Evolutionary conservation across 495 filamentous ascomycete species (phyloP).

Genomic region (Talaromyces trachyspermus): DNA sequence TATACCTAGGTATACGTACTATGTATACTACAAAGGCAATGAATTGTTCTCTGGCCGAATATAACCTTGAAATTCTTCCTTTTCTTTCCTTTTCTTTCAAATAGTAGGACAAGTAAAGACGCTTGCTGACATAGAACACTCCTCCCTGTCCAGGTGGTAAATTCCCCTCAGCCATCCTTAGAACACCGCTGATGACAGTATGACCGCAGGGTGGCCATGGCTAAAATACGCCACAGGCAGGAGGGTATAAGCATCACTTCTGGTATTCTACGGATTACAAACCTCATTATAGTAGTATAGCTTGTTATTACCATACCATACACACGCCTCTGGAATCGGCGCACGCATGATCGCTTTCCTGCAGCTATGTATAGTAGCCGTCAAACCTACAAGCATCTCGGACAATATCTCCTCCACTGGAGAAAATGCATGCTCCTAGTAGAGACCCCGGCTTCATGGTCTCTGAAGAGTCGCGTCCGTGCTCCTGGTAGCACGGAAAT

Average conservation of each 20-base stretch:
- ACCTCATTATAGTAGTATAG: too few species aligned
- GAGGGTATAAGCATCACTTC: slow-evolving; percentile 13
- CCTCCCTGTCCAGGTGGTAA: too few species aligned
- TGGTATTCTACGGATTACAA: too few species aligned
- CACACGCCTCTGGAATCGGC: slow-evolving; percentile 7
- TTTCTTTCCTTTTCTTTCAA: too few species aligned
- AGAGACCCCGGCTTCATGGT: neutral
- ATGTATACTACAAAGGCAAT: too few species aligned
- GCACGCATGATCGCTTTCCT: neutral
- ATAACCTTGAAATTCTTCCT: too few species aligned
- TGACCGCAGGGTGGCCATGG: slow-evolving; percentile 6
- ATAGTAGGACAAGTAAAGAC: too few species aligned
- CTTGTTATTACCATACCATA: too few species aligned
- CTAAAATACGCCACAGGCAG: slow-evolving; percentile 1
- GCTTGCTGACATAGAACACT: too few species aligned
- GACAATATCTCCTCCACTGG: neutral
- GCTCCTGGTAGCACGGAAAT: neutral
- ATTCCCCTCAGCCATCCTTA: too few species aligned
- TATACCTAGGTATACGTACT: too few species aligned
- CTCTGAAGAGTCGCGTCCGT: neutral
- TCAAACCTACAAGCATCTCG: neutral
- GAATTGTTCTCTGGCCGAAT: too few species aligned
- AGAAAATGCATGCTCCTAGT: neutral
- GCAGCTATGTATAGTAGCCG: neutral
- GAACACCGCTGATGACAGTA: slow-evolving; percentile 3